Evolutionary conservation across 805 yeast species (phyloP), one percentile per base, ranked within the genome.

Genomic region (Ogataea kodamae): DNA sequence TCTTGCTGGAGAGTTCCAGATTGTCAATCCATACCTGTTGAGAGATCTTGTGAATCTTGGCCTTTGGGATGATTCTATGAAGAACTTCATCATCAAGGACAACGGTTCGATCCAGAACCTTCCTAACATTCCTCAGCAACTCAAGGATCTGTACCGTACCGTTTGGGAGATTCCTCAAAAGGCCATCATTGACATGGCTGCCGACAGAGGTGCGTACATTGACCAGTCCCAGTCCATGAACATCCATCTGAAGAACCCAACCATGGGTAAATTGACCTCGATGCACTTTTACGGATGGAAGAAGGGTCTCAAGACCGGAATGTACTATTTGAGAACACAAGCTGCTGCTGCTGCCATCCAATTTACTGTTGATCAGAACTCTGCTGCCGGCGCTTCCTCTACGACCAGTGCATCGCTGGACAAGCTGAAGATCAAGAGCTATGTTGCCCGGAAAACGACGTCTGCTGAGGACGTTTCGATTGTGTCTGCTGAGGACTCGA

Each of bases 231-330:
- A 90, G 67, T 82, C 94, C 21, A 68, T 92, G 72, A 92, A 90
- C 64, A 82, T 92, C 52, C 92, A 88, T 65, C 76, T 92, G 56
- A 81, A 76, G 64, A 81, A 80, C 44, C 97, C 97, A 48, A 90
- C 97, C 7, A 86, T 90, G 95, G 96, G 96, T 59, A 92, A 92
- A 64, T 75, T 92, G 57, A 92, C 98, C 6, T 78, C 90, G 41
- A 92, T 92, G 97, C 98, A 92, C 63, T 92, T 92, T 72, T 90
- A 92, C 58, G 98, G 97, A 39, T 92, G 98, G 98, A 86, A 87
- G 73, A 87, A 84, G 70, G 98, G 98, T 43, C 76, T 92, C 61
- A 92, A 92, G 75, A 92, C 98, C 14, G 98, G 98, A 63, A 92
- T 92, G 97, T 92, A 92, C 71, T 92, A 92, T 65, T 70, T 92